Base-by-base conservation (phyloP, 2,329 filamentous ascomycete genomes). In the Fusarium duplospermum region DNA sequence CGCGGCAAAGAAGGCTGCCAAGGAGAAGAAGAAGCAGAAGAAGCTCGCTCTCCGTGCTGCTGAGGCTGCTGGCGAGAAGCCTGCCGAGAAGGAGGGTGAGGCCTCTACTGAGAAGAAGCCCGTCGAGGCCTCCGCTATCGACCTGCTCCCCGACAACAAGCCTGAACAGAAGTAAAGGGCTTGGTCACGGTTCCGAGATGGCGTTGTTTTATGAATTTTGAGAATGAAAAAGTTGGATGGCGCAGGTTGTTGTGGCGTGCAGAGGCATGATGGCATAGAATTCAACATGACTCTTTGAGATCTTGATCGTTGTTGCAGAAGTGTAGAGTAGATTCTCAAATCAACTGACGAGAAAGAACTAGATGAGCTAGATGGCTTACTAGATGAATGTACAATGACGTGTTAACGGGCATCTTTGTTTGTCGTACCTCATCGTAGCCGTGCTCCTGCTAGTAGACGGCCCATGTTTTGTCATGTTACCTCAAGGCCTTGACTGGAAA, bases 1-100 rank as follows among this genome's bases (percentile, higher is more conserved):
- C 1, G 86, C 86, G 5, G 86, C 85, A 2, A 88, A 88, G 81
- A 87, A 87, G 78, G 85, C 84, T 4, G 84, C 84, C 16, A 87
- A 86, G 80, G 83, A 85, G 75, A 84, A 83, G 71, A 86, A 88
- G 75, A 87, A 87, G 83, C 84, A 87, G 72, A 84, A 85, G 74
- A 78, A 78, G 67, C 76, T 78, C 31, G 77, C 77, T 60, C 61
- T 78, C 27, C 77, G 77, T 22, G 58, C 61, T 47, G 72, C 72
- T 8, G 72, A 67, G 11, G 31, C 31, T 33, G 31, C 31, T 33
- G 31, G 31, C 10, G 31, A 33, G 31, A 33, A 33, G 31, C 3
- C 31, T 33, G 31, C 31, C 27, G 72, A 76, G 38, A 71, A 75
- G 61, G 42, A 62, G 6, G 74, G 14, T 1, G 67, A 71, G 38